These are phyloP conservation scores for Nemania bipapillata DNA, from an alignment of 2,329 filamentous ascomycete species.

Conservation along the genomic window DNA sequence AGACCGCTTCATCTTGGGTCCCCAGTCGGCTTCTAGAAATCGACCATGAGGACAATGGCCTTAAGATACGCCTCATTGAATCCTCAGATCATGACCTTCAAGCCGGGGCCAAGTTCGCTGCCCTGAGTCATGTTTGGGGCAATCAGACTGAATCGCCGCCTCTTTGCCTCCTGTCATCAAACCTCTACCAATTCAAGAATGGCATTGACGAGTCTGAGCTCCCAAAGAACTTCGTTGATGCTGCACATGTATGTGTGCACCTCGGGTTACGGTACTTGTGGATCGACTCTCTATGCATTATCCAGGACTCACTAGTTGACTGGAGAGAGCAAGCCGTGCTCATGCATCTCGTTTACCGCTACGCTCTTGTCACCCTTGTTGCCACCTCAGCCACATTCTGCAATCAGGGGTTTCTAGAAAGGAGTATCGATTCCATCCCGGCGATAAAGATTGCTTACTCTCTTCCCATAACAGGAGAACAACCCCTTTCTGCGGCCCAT, in stretches of 20 bases:
- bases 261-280: constrained; percentile 35
- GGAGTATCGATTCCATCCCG: constrained; percentile 18
- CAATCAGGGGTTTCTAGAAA: constrained; percentile 34
- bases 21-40: constrained; percentile 35
- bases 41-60: neutral
- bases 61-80: constrained; percentile 31
- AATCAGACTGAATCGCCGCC: constrained; percentile 26
- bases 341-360: constrained; percentile 39
- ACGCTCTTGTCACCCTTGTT: constrained; percentile 36
- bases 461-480: neutral
- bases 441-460: constrained; percentile 32
- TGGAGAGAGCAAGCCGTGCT: constrained; percentile 33
- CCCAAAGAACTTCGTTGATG: constrained; percentile 34
- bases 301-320: constrained; percentile 32
- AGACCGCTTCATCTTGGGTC: constrained; percentile 24
- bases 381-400: constrained; percentile 37
- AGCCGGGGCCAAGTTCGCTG: constrained; percentile 23
- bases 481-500: neutral
- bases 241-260: constrained; percentile 30
- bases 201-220: constrained; percentile 24
- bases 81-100: constrained; percentile 1
- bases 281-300: constrained; percentile 38
- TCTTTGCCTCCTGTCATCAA: constrained; percentile 27
- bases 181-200: constrained; percentile 22
- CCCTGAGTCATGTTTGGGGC: constrained; percentile 40